Base-by-base conservation (phyloP, 768 basidiomycete species). In the Paxillus rubicundulus region DNA sequence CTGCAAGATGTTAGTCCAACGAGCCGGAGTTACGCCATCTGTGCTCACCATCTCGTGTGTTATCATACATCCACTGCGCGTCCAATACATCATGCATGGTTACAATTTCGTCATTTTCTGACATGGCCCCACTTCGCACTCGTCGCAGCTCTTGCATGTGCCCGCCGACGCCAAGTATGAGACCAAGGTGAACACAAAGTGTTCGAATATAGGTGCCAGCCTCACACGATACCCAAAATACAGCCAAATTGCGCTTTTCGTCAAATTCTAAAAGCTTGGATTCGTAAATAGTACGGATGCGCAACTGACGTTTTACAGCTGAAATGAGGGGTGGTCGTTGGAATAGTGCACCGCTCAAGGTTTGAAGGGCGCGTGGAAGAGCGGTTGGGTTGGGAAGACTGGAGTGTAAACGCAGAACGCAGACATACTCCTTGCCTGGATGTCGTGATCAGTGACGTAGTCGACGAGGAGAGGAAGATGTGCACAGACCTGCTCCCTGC, bases 71-170 rank as follows among this genome's bases (percentile, higher is more conserved):
- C 95, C 96, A 99, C 64, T 98, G 97, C 12, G 97, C 97, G 70
- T 99, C 97, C 73, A 99, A 74, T 27, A 99, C 96, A 68, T 99
- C 97, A 73, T 99, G 97, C 97, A 99, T 99, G 18, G 96, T 95
- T 54, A 98, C 97, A 64, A 98, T 93, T 61, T 94, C 94, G 67
- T 98, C 96, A 67, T 92, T 94, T 75, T 99, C 97, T 45, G 89
- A 91, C 82, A 98, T 87, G 45, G 95, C 96, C 63, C 97, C 97
- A 67, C 88, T 92, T 58, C 97, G 77, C 13, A 98, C 96, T 62
- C 97, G 77, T 61, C 97, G 81, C 53, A 99, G 80, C 70, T 99
- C 97, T 74, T 99, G 96, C 97, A 99, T 99, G 72, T 99, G 97
- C n/a, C 95, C 97, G 20, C 97, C 97, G 27, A 98, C 96, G 55